These are phyloP conservation scores for Cavenderia fasciculata DNA, from an alignment of 78 protist genomes.

Conservation along the genomic window DNA sequence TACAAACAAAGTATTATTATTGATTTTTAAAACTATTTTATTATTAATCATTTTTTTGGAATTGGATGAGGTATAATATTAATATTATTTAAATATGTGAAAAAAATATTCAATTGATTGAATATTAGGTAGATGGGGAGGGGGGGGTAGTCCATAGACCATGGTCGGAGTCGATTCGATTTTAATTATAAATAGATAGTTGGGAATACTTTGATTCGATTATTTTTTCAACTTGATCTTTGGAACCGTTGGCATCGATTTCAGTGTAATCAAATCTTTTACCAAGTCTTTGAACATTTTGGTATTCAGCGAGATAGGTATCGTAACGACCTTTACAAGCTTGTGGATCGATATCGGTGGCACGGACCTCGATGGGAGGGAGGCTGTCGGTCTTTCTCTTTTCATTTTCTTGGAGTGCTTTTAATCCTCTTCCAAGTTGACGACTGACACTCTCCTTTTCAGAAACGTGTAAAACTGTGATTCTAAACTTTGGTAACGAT, in stretches of 20 bases:
- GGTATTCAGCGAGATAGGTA: constrained; percentile 22
- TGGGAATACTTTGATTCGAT: not conserved
- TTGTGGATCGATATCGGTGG: constrained; percentile 55
- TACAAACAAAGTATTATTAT: no score
- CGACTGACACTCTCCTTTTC: constrained; percentile 36
- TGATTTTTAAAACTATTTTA: no score
- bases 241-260: constrained; percentile 68
- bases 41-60: no score
- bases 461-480: constrained; percentile 37
- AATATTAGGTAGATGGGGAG: no score
- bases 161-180: no score
- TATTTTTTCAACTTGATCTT: not conserved
- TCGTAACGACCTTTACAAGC: constrained; percentile 47
- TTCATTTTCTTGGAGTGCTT: constrained; percentile 17
- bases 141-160: no score
- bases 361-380: constrained; percentile 25
- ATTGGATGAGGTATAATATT: no score
- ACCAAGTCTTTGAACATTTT: not conserved
- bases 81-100: no score
- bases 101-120: no score
- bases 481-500: constrained; percentile 38
- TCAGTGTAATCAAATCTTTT: constrained; percentile 28
- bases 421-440: constrained; percentile 36
- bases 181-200: no score
- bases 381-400: not conserved